Base-by-base conservation (phyloP, 352 stramenopile species). In the Phytophthora kernoviae region DNA sequence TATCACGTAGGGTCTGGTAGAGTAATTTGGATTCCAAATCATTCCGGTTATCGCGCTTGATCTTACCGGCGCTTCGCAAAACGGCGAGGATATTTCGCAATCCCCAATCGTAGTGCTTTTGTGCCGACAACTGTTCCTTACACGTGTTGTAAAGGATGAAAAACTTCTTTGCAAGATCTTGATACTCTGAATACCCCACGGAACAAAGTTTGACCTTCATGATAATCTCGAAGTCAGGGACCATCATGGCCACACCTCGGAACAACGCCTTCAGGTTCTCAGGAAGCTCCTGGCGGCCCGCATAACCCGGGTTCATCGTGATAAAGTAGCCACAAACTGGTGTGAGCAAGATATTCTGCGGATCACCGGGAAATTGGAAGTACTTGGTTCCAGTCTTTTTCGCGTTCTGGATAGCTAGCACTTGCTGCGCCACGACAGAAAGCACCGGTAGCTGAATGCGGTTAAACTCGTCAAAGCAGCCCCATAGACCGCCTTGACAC, bases 221-320 rank as follows among this genome's bases (percentile, higher is more conserved):
- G 51, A 98, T 98, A 58, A 97, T 97, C 73, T 97, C 88, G 52
- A 92, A 91, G 58, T 97, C 90, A 0, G 90, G 90, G 12, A 97
- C 90, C 90, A 97, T 97, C 90, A 97, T 97, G 4, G 90, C 87
- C 8, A 96, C 88, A 27, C 85, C 82, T 43, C 90, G 80, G 61
- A 97, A 97, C 6, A 97, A 75, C 9, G 95, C 96, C 71, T 99
- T 99, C 8, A 99, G 79, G 65, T 99, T 99, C 72, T 99, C 97
- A 5, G 97, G 97, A 2, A 99, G 75, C 65, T 99, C 97, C 66
- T 99, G 96, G 7, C 97, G 88, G 49, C 97, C 97, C 44, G 96
- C 96, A 64, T 99, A 99, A 46, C 97, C 97, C 4, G 97, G 97
- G 70, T 99, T 99, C 97, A 99, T 99, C 2, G 97, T 99, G 63